Evolutionary conservation across 306 rosid species (phyloP), one percentile per base, ranked within the genome.

Genomic region (Geum urbanum): DNA sequence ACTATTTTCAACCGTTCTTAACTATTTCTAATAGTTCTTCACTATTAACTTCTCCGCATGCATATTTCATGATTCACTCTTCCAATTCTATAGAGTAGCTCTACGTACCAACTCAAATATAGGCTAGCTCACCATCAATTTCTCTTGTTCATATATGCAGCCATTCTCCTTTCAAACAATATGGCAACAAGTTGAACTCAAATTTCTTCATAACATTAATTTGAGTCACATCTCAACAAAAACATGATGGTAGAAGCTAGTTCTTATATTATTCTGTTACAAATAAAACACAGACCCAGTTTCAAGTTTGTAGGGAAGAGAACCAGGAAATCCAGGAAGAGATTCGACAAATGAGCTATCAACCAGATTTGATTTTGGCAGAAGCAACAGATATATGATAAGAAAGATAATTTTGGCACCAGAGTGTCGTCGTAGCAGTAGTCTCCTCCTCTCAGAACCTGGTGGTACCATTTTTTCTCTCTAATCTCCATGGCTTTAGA

Each of bases 291-390:
- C 71, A 63, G 22, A 73, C 75, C 82, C 78, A 55, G 75, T 69
- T 73, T 73, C 63, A 45, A 78, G 74, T 48, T 62, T 63, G 78
- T 73, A 78, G 27, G 78, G 75, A 7, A 73, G 78, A 5, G 72
- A 8, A 53, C 82, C 75, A 52, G 50, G 54, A 73, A 68, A 78
- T 54, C 82, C 82, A 10, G 75, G 78, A 51, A 63, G 54, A 35
- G 71, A 49, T 37, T 67, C 52, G 62, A 72, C 2, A 22, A 37
- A 18, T 7, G 69, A 53, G 49, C 54, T 58, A 49, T 64, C 7
- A 66, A 47, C 55, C 20, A 40, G 15, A 12, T 46, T 50, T 18
- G 44, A 60, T 0, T 62, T 55, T 7, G 67, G 54, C 50, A 14
- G 55, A 35, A 70, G 27, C 35, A 70, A 14, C 55, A 70, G 69